phyloP scores from a whole-genome alignment of 2,329 filamentous ascomycete genomes.

The Ceratocystis ficicola region DNA sequence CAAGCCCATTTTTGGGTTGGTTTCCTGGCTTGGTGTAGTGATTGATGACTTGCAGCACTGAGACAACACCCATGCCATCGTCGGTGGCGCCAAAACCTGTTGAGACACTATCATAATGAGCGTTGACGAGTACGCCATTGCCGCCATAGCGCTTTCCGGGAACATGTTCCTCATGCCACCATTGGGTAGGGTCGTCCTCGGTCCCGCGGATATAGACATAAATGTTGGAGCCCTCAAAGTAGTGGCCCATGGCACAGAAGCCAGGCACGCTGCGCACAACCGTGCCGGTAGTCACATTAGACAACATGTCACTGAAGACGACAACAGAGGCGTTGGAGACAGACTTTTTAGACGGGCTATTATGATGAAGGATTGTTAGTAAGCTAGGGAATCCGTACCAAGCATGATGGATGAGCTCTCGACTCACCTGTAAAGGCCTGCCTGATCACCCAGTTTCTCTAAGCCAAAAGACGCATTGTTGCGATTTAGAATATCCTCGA shows the following conservation, averaged over 20 bases:
- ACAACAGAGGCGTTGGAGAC: slow-evolving; percentile 37
- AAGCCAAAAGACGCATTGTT: slow-evolving; percentile 42
- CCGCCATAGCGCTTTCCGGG: slow-evolving; percentile 41
- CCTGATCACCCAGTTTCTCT: slow-evolving; percentile 27
- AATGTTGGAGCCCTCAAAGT: slow-evolving; percentile 88
- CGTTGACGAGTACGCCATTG: slow-evolving; percentile 81
- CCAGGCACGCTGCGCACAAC: slow-evolving; percentile 27
- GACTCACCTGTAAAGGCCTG: slow-evolving; percentile 23
- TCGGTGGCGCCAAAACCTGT: slow-evolving; percentile 90
- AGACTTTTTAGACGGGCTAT: slow-evolving; percentile 11
- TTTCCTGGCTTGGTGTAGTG: slow-evolving; percentile 66
- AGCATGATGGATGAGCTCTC: too few relatives aligned
- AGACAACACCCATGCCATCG: slow-evolving; percentile 82
- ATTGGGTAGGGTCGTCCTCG: slow-evolving; percentile 58
- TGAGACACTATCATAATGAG: slow-evolving; percentile 87
- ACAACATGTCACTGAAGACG: slow-evolving; percentile 65
- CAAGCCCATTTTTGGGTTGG: slow-evolving; percentile 65
- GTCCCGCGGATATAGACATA: slow-evolving; percentile 80
- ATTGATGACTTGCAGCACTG: slow-evolving; percentile 69
- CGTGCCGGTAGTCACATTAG: slow-evolving; percentile 55
- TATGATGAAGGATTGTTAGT: background rate
- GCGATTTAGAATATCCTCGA: slow-evolving; percentile 54
- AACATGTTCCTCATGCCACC: slow-evolving; percentile 48
- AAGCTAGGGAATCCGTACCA: background rate
- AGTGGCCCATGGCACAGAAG: slow-evolving; percentile 41